Percentiles rank a stretch among this genome's conserved stretches.
Conservation (phyloP, 2,329 filamentous ascomycete genomes). For the Coniella vitis region DNA sequence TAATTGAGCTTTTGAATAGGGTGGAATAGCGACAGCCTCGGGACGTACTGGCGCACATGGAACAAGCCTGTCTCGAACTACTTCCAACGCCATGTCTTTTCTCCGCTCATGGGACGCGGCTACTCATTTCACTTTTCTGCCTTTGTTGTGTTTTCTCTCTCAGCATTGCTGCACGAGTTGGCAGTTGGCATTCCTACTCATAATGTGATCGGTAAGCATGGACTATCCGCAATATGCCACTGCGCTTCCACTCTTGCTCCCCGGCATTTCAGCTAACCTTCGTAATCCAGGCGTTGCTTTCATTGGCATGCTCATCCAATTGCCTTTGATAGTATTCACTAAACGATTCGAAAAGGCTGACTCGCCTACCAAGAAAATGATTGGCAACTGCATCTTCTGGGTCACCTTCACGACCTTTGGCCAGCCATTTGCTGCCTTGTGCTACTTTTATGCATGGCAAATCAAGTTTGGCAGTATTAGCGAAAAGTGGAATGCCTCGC, state of each 20-base stretch:
- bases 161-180: slow-evolving; percentile 83
- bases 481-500: slow-evolving; percentile 22
- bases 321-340: slow-evolving; percentile 80
- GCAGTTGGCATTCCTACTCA: slow-evolving; percentile 92
- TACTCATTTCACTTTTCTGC: slow-evolving; percentile 67
- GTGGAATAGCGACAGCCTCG: slow-evolving; percentile 90
- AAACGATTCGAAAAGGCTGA: slow-evolving; percentile 72
- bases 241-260: background rate
- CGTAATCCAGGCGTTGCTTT: slow-evolving; percentile 70
- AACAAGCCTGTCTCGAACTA: slow-evolving; percentile 97
- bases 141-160: slow-evolving; percentile 78
- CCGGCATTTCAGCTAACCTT: background rate
- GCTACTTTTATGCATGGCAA: slow-evolving; percentile 99
- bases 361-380: slow-evolving; percentile 65
- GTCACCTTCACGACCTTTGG: slow-evolving; percentile 91
- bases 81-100: slow-evolving; percentile 91
- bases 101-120: slow-evolving; percentile 77
- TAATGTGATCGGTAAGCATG: slow-evolving; percentile 68
- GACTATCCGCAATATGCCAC: background rate
- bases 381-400: slow-evolving; percentile 96
- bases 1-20: background rate
- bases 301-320: slow-evolving; percentile 85
- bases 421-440: slow-evolving; percentile 82
- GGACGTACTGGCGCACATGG: slow-evolving; percentile 91
- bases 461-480: slow-evolving; percentile 89